Base-by-base conservation (phyloP, 768 basidiomycete species). In the Galerina sulciceps region DNA sequence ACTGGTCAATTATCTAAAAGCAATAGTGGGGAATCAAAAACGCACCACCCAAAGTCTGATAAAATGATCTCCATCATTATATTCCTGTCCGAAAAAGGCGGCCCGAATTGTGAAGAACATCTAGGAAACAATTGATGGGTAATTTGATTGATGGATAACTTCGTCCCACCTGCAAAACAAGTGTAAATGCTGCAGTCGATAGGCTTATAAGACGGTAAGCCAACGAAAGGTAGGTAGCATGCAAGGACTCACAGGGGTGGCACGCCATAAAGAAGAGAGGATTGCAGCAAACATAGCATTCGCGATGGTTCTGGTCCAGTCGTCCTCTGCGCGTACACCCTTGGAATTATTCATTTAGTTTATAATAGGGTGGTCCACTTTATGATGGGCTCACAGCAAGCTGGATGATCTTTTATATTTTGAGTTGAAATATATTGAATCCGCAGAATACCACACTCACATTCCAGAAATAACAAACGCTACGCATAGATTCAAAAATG, bases 381-480 rank as follows among this genome's bases (percentile, higher is more conserved):
- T 5, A 10, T 23, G 9, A 18, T n/a, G 17, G 3, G 61, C 75
- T 65, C 58, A 80, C 79, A 81, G 63, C 31, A 81, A 45, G 50
- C 74, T 76, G 11, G 79, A 79, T 15, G 77, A 74, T 34, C 79
- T 79, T 51, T 35, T 31, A 26, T 14, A 36, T 56, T 23, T 23
- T 47, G 10, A 18, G 50, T 11, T n/a, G 57, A 56, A 48, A 26
- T 17, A 15, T 23, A 41, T 23, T 11, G 42, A 37, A 18, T 13
- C 31, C 17, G 42, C 15, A 1, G 34, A 53, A 46, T 45, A 41
- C 41, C 46, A 56, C 10, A 68, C 79, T 63, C 55, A 80, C 79
- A 81, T 63, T 44, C 82, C 82, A 44, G 73, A 71, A 10, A 84
- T 73, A 13, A 81, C 76, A 59, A 81, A 82, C 15, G 76, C 75